A percentile compares a stretch with the other conserved stretches of the same genome.
phyloP scores from a whole-genome alignment of 1,284 basidiomycete genomes.

The Entoloma clypeatum region DNA sequence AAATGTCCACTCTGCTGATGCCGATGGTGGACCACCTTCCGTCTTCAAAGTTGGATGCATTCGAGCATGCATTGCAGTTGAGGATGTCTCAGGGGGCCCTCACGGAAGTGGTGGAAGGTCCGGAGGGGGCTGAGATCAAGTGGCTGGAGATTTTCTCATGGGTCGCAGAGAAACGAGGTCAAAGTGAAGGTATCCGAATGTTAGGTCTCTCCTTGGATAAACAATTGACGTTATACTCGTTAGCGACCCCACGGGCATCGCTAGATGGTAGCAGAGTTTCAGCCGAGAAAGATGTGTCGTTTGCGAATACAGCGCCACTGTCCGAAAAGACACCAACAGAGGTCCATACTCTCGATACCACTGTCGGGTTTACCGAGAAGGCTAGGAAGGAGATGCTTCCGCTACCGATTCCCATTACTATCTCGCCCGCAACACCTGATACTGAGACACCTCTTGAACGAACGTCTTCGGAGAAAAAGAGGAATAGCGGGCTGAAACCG shows the following conservation, averaged over 20 bases:
- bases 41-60: constrained; percentile 56
- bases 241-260: constrained; percentile 18
- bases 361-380: constrained; percentile 1
- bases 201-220: neutral
- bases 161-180: constrained; percentile 62
- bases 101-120: constrained; percentile 81
- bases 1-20: constrained; percentile 46
- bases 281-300: constrained; percentile 12
- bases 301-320: constrained; percentile 3
- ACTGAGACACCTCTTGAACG: constrained; percentile 12
- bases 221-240: neutral
- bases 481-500: constrained; percentile 13
- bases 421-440: constrained; percentile 35
- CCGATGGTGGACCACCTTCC: constrained; percentile 52
- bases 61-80: constrained; percentile 81
- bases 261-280: constrained; percentile 15
- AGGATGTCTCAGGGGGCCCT: constrained; percentile 86
- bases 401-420: constrained; percentile 29
- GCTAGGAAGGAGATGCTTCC: constrained; percentile 15
- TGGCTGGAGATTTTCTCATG: constrained; percentile 89
- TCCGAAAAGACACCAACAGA: constrained; percentile 5
- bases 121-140: constrained; percentile 77
- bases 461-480: constrained; percentile 11
- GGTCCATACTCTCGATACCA: constrained; percentile 1
- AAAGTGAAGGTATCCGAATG: constrained; percentile 32